phyloP scores from a whole-genome alignment of 768 basidiomycete species.

The Lactarius indigo region DNA sequence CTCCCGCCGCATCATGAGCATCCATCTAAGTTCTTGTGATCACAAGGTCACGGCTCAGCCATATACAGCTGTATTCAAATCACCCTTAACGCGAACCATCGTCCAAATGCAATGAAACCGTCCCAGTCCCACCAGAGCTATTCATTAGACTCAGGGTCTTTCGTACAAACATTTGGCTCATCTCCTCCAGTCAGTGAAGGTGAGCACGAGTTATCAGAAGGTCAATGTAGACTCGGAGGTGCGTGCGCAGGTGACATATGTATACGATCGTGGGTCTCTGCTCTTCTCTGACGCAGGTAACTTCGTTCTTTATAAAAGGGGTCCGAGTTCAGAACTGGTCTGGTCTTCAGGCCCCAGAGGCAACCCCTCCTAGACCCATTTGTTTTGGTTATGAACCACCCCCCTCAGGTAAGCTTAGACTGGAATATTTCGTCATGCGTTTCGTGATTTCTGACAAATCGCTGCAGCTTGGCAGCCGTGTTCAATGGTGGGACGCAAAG shows the following conservation, averaged over 20 bases:
- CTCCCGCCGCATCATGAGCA: slow-evolving; percentile 18
- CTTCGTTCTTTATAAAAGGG: slow-evolving; percentile 8
- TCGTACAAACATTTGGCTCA: slow-evolving; percentile 15
- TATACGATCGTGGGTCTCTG: slow-evolving; percentile 5
- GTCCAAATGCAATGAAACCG: slow-evolving; percentile 21
- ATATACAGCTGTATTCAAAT: slow-evolving; percentile 8
- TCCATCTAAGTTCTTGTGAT: slow-evolving; percentile 12
- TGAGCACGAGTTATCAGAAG: neutral
- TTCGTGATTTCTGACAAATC: slow-evolving; percentile 21
- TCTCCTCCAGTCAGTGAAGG: neutral
- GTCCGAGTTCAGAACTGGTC: slow-evolving; percentile 5
- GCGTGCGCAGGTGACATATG: slow-evolving; percentile 11
- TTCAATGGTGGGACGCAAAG: slow-evolving; percentile 60
- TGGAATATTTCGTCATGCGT: neutral
- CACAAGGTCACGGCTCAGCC: slow-evolving; percentile 8
- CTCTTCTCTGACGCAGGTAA: slow-evolving; percentile 6
- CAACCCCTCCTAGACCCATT: slow-evolving; percentile 30
- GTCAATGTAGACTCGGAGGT: slow-evolving; percentile 7
- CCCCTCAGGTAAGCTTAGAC: slow-evolving; percentile 42
- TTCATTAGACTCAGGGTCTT: slow-evolving; percentile 20
- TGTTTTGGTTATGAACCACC: slow-evolving; percentile 67
- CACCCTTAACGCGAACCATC: slow-evolving; percentile 7
- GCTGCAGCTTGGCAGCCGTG: slow-evolving; percentile 58
- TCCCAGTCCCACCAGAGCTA: slow-evolving; percentile 1
- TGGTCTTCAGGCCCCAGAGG: slow-evolving; percentile 14